Conservation (phyloP, 257 asterid species). For the Ilex aquifolium region DNA sequence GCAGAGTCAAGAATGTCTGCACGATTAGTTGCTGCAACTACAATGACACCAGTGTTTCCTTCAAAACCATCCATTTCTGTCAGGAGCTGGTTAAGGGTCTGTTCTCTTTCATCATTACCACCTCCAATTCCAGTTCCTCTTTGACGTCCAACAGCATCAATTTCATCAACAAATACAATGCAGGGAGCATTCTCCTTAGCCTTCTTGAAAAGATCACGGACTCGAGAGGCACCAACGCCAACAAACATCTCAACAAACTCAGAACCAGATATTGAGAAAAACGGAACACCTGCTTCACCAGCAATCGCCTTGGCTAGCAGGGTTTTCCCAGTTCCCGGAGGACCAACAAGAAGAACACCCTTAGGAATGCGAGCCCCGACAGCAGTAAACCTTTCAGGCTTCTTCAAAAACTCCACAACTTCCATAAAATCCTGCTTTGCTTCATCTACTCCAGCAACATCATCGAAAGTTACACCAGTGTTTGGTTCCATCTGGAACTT, state of each 20-base stretch:
- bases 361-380: conserved; percentile 98
- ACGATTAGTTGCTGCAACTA: conserved; percentile 95
- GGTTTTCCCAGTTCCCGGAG: conserved; percentile 99
- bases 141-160: conserved; percentile 98
- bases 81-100: conserved; percentile 87
- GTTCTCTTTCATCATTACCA: conserved; percentile 98
- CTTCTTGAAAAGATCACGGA: conserved; percentile 96
- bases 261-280: conserved; percentile 94
- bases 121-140: conserved; percentile 99
- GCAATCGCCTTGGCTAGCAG: conserved; percentile 96
- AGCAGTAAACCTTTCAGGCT: conserved; percentile 96
- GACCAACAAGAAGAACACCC: conserved; percentile 98
- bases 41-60: conserved; percentile 96
- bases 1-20: conserved; percentile 98
- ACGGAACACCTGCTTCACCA: conserved; percentile 99
- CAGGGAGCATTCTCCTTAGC: conserved; percentile 99
- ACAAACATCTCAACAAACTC: conserved; percentile 99
- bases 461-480: conserved; percentile 93
- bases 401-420: conserved; percentile 95
- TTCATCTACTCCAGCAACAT: conserved; percentile 98
- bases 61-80: conserved; percentile 99
- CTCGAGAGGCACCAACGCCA: conserved; percentile 98
- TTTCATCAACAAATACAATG: conserved; percentile 96
- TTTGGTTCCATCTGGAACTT: conserved; percentile 99
- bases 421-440: conserved; percentile 99